Evolutionary conservation across 306 rosid species (phyloP), one percentile per base, ranked within the genome.

Genomic region (Quercus gilva): DNA sequence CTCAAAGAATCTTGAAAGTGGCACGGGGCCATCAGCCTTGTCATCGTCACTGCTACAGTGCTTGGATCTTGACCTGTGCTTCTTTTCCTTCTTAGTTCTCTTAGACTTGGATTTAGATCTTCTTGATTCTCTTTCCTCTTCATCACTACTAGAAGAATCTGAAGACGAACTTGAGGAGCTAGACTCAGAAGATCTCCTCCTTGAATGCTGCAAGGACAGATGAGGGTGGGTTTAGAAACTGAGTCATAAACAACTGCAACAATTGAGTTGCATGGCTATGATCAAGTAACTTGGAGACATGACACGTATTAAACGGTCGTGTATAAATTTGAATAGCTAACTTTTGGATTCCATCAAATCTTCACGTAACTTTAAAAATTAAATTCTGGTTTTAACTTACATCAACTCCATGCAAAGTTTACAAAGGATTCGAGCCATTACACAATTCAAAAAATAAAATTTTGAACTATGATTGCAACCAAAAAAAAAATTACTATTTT

Each of bases 1-100:
- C 77, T 86, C 97, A 76, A 96, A 96, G 87, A 96, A 96, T 88
- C 88, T 90, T 33, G 98, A 96, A 63, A 96, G 99, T 57, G 91
- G 97, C 76, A 93, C 91, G 5, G 98, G 99, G 18, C 99, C 99
- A 29, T 71, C 90, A 14, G 79, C 88, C 84, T 76, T 84, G 67
- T 89, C 96, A 3, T 79, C 70, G 12, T 79, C 91, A 7, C 85
- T 76, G 33, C 87, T 81, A 73, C 86, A 71, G 84, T 78, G 87
- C 90, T 91, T 95, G 85, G 82, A 78, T 82, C 85, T 91, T 52
- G 94, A 89, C 88, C 84, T 92, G 71, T 43, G 90, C 86, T 84
- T 95, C 91, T 90, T 92, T 78, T 92, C 98, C 93, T 87, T 91
- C 88, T 88, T 93, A 31, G 91, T 77, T 83, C 90, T 90, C 90